phyloP scores from a whole-genome alignment of 1,139 yeast species.

The Yamadazyma sp. region DNA sequence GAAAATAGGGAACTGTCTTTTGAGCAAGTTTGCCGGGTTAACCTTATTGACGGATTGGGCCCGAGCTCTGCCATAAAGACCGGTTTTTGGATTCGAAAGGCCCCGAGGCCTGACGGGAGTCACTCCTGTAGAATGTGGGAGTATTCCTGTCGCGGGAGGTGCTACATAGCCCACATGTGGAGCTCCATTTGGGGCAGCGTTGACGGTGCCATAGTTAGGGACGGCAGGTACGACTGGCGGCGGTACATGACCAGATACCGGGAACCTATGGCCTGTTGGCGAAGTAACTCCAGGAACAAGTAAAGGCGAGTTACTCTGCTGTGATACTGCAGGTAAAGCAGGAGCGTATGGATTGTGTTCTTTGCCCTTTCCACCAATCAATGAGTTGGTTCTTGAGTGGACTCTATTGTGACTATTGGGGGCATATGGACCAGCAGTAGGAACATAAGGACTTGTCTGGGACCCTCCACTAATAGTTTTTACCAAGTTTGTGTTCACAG shows the following conservation, averaged over 20 bases:
- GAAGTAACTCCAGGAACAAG: conserved; percentile 4
- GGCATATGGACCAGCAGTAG: conserved; percentile 48
- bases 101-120: conserved; percentile 26
- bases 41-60: conserved; percentile 27
- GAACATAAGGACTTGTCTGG: conserved; percentile 43
- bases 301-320: background rate
- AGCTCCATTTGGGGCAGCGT: background rate
- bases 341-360: conserved; percentile 50
- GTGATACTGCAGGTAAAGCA: conserved; percentile 24
- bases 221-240: background rate
- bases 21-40: conserved; percentile 37
- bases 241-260: background rate
- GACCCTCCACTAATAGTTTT: conserved; percentile 21
- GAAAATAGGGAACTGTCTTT: conserved; percentile 77
- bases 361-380: conserved; percentile 43
- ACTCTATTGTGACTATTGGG: conserved; percentile 36
- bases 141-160: too few species aligned
- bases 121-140: too few species aligned
- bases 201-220: background rate
- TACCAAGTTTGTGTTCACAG: conserved; percentile 22
- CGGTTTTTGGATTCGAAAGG: conserved; percentile 28
- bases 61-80: conserved; percentile 23
- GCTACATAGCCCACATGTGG: background rate
- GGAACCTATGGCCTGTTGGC: conserved; percentile 1
- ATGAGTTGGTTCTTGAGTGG: conserved; percentile 45